Percentiles rank a stretch among this genome's conserved stretches.
These are phyloP conservation scores for Blastobotrys arbuscula DNA, from an alignment of 1,139 yeast species.

Conservation along the genomic window DNA sequence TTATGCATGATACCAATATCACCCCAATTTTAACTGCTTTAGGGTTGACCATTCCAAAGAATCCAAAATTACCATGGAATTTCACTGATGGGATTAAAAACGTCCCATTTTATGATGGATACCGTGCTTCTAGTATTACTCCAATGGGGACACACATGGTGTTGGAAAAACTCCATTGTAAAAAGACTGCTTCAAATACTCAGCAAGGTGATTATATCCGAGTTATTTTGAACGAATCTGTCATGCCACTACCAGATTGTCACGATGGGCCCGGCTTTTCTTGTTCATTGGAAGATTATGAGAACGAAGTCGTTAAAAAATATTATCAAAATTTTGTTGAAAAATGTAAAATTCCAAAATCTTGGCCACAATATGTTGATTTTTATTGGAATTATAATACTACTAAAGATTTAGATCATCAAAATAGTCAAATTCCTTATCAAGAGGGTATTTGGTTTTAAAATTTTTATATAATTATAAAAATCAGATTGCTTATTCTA, in stretches of 20 bases:
- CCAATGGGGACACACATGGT: constrained; percentile 52
- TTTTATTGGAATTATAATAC: constrained; percentile 34
- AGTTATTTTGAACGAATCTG: constrained; percentile 51
- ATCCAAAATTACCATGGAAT: constrained; percentile 7
- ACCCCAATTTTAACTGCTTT: constrained; percentile 42
- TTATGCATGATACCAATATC: constrained; percentile 52
- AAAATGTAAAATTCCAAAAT: constrained; percentile 26
- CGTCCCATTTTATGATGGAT: constrained; percentile 40
- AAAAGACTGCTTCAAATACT: constrained; percentile 37
- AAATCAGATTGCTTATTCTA: background rate
- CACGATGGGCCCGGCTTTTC: constrained; percentile 45
- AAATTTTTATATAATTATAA: background rate
- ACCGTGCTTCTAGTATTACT: constrained; percentile 34
- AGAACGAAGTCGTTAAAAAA: constrained; percentile 17
- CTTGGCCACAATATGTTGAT: constrained; percentile 26
- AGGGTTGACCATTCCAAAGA: constrained; percentile 36
- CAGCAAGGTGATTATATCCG: constrained; percentile 43
- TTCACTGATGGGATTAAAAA: constrained; percentile 13
- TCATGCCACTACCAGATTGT: constrained; percentile 46
- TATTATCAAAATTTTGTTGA: constrained; percentile 19
- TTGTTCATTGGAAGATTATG: constrained; percentile 34
- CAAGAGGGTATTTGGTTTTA: constrained; percentile 6
- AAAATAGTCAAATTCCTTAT: constrained; percentile 20
- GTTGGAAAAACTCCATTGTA: constrained; percentile 45
- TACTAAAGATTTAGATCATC: constrained; percentile 23